Evolutionary conservation across 495 filamentous ascomycete species (phyloP), one percentile per base, ranked within the genome.

Genomic region (Xylaria bambusicola): DNA sequence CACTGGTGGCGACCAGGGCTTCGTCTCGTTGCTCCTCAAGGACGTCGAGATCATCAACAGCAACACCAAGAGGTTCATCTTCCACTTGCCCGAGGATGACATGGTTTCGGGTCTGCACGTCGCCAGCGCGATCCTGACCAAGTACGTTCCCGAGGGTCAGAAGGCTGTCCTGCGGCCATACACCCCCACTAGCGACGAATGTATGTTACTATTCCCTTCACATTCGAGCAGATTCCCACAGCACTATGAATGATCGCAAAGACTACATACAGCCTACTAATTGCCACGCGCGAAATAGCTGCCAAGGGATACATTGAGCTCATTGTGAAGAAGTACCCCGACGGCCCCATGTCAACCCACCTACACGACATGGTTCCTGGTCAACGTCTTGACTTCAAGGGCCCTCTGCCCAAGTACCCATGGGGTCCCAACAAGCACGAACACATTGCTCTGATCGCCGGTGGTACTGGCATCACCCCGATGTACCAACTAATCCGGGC

Each of bases 391-490:
- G 86, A 91, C 33, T 84, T 98, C 80, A 98, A 98, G 80, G 94
- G 94, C 15, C 94, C 94, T 0, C 83, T 98, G 17, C 89, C 91
- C 58, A 98, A 98, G 77, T 98, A 97, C 77, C 80, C 85, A 23
- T 98, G 92, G 92, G 69, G 83, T 40, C 65, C 89, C 61, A 98
- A 98, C 81, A 97, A 96, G 86, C 94, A 98, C 78, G 77, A 89
- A 33, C 93, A 97, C 77, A 87, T 98, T 71, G 86, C 83, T n/a
- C 78, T 98, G 70, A 84, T 98, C 63, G 92, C 94, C 9, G 94
- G 95, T 67, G 94, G 94, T 62, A 98, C 94, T 4, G 94, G 94
- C 51, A 96, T 98, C 69, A 93, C 93, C 33, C 94, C 94, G 29
- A 82, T 85, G 80, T 97, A 88, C 80, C 94, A 98, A 83, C 36